Evolutionary conservation across 208 protist species (phyloP), one percentile per base, ranked within the genome.

Genomic region (Lotmaria passim): DNA sequence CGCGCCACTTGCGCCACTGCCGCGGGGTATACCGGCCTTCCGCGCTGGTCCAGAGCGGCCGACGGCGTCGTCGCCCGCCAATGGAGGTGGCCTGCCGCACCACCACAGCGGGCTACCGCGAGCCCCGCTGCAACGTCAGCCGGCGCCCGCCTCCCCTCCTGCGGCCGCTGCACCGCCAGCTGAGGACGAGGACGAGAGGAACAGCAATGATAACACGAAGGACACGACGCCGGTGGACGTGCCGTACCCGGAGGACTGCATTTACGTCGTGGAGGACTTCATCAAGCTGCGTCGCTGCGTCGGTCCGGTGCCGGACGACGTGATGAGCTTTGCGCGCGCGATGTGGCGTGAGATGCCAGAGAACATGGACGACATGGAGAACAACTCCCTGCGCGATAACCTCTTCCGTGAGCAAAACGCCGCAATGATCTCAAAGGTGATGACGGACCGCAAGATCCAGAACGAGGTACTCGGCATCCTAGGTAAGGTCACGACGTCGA

Each of bases 391-490:
- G 36, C 91, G 91, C 36, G 85, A 91, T 43, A 83, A 80, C 21
- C 57, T 96, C 11, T 94, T 96, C 63, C 72, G 77, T 28, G 84
- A 89, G 19, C 78, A 79, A 56, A 80, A 75, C 34, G 68, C 76
- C 1, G 73, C 86, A n/a, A 77, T 81, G 65, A 82, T 83, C 11
- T 89, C 81, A 14, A 85, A 87, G 78, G 82, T 92, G 60, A 57
- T 93, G 73, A 67, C 39, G 6, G 83, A 96, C 28, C 91, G 91
- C 30, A 89, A 86, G 70, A 75, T 96, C 34, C 77, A 90, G 59
- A 88, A 96, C 75, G 87, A 96, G 79, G 91, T 96, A 48, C 79
- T 90, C 12, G 91, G 91, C 62, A 94, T 96, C 68, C 65, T 96
- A 3, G 86, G 84, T n/a, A 87, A 84, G 57, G 87, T 96, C 10